Evolutionary conservation across 225 moss, liverwort and hornwort genomes (phyloP), one percentile per base, ranked within the genome.

Genomic region (Bryoerythrophyllum caledonicum): DNA sequence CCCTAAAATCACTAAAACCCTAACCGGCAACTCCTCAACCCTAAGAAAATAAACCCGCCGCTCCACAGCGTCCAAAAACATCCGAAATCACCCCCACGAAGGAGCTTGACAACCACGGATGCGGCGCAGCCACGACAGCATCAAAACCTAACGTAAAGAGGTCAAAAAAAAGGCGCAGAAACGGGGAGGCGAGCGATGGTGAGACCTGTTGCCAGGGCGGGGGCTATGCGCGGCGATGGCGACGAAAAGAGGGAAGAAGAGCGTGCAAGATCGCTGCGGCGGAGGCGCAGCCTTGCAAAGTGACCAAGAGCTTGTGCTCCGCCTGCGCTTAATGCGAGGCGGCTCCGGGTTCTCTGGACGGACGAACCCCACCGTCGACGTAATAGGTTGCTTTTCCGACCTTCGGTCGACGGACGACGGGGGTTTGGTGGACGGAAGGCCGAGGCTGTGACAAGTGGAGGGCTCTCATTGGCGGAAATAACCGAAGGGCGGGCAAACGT

Each of bases 251-350:
- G 38, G 8, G 38, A 10, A 38, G 16, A 35, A 12, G 24, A 1
- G 37, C 1, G 13, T 23, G 77, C 73, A 78, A 73, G 56, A 24
- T 40, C 2, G 69, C 82, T 78, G 78, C 82, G 51, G 68, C 77
- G 68, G 56, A 73, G 38, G 38, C 68, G 64, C 78, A 82, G 78
- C 74, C 69, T 73, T 74, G 63, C 62, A 46, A 19, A 78, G 16
- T 74, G 49, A 69, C 7, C 20, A 9, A 1, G 0, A 1, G 0
- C 12, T 0, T 19, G 26, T n/a, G 55, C 55, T 21, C n/a, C 65
- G 8, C 68, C 0, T 2, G 57, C 73, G 48, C 73, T 74, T 73
- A 77, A 82, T 11, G 27, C 10, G 49, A n/a, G 67, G 72, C 76
- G 76, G 72, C 70, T n/a, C 43, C n/a, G 11, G 43, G 20, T 34